Evolutionary conservation across 371 early-diverging fungal genomes (phyloP).

Genomic region (Rhizopus arrhizus): DNA sequence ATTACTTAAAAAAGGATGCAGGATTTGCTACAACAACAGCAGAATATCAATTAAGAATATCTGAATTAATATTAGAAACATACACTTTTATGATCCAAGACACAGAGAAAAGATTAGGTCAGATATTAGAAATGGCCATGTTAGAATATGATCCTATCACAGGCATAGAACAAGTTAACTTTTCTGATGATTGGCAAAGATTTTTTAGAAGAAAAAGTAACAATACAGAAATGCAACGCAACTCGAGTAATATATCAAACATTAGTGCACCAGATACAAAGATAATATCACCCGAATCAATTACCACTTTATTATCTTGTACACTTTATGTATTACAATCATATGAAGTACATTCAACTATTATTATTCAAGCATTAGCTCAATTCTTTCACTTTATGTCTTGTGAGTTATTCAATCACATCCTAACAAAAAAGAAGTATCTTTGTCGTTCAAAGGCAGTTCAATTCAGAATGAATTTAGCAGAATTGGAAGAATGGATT

Average conservation of each 20-base stretch:
- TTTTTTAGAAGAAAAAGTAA: slow-evolving; percentile 43
- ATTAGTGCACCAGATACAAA: neutral
- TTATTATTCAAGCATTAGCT: slow-evolving; percentile 65
- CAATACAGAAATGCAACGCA: slow-evolving; percentile 12
- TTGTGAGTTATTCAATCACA: slow-evolving; percentile 80
- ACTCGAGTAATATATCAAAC: neutral
- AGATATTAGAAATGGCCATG: slow-evolving; percentile 65
- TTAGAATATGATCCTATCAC: slow-evolving; percentile 67
- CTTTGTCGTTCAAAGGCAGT: slow-evolving; percentile 79
- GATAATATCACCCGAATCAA: slow-evolving; percentile 47
- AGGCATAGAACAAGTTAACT: slow-evolving; percentile 63
- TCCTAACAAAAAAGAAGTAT: slow-evolving; percentile 72
- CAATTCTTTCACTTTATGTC: slow-evolving; percentile 78
- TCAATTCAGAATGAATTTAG: slow-evolving; percentile 82
- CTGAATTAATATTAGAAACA: slow-evolving; percentile 72
- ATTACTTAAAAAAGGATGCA: slow-evolving; percentile 80
- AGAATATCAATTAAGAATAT: slow-evolving; percentile 63
- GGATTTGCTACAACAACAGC: slow-evolving; percentile 64
- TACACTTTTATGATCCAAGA: slow-evolving; percentile 62
- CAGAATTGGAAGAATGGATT: slow-evolving; percentile 82
- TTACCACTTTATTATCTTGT: slow-evolving; percentile 66
- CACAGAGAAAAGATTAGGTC: slow-evolving; percentile 58
- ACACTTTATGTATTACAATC: slow-evolving; percentile 60
- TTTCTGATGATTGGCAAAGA: slow-evolving; percentile 63
- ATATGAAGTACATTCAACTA: slow-evolving; percentile 67